Percentiles rank a stretch among this genome's conserved stretches.
Evolutionary conservation across 2,329 filamentous ascomycete genomes (phyloP).

Genomic region (Monosporascus sp.): DNA sequence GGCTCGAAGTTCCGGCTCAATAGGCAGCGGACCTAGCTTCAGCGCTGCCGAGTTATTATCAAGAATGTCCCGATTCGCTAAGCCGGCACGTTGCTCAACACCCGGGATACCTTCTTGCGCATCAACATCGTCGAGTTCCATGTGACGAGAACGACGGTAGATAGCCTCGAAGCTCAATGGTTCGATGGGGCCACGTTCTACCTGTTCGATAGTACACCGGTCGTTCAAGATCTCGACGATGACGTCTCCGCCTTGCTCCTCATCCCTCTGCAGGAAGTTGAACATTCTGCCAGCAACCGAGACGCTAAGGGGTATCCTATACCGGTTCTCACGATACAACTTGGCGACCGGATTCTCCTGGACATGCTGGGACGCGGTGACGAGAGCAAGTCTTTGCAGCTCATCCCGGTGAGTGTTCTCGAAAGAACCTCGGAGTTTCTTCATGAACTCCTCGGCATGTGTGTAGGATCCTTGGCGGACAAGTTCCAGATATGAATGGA

Average conservation of each 20-base stretch:
- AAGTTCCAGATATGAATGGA: constrained; percentile 85
- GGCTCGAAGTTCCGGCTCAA: constrained; percentile 75
- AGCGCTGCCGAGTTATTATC: constrained; percentile 51
- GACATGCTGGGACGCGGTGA: constrained; percentile 74
- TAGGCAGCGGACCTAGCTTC: constrained; percentile 73
- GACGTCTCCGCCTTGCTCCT: constrained; percentile 71
- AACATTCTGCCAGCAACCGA: constrained; percentile 78
- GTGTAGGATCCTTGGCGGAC: constrained; percentile 64
- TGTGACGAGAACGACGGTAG: constrained; percentile 53
- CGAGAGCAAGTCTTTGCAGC: constrained; percentile 65
- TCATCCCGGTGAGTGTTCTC: constrained; percentile 76
- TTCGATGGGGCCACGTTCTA: constrained; percentile 57
- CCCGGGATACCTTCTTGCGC: constrained; percentile 61
- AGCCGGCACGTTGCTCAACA: constrained; percentile 47
- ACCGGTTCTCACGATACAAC: constrained; percentile 81
- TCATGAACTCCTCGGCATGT: constrained; percentile 71
- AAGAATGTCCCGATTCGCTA: constrained; percentile 56
- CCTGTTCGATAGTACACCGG: constrained; percentile 53
- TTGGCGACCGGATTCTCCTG: constrained; percentile 71
- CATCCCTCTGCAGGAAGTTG: constrained; percentile 83
- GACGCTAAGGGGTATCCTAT: constrained; percentile 82
- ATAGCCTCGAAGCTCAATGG: constrained; percentile 58
- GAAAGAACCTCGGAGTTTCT: constrained; percentile 62
- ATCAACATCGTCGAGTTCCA: constrained; percentile 59
- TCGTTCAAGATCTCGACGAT: constrained; percentile 68